Evolutionary conservation across 139 green algal species (phyloP), one percentile per base, ranked within the genome.

Genomic region (Edaphochlamys debaryana): DNA sequence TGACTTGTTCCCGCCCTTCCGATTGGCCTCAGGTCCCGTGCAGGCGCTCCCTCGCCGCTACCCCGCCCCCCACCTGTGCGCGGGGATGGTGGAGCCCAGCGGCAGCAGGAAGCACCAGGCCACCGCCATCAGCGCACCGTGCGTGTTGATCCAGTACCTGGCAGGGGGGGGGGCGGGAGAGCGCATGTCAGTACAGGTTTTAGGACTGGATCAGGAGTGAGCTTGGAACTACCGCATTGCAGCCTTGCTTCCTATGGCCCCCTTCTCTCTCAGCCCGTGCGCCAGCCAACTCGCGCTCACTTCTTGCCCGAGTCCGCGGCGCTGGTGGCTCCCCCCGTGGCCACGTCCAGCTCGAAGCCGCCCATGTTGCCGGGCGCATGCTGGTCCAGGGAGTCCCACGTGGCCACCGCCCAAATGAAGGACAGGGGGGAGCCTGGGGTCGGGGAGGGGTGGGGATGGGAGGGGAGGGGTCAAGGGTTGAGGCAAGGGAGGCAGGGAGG

Each of bases 51-150:
- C 66, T n/a, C 36, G 36, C 69, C 27, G 9, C 9, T 5, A 9
- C 41, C 25, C 67, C 2, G 37, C 25, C 4, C 3, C 73, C 20
- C 73, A 84, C 80, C 71, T 62, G 80, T 86, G 80, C 13, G 68
- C 62, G 9, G 80, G 68, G 32, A 86, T 29, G 11, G 81, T 22
- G 15, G 80, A 66, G 30, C 80, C 80, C 56, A 80, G 36, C 45
- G 80, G 80, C 58, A 86, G 69, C 41, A 86, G 69, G 68, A 86
- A 60, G 36, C 58, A 69, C 80, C 80, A 86, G 3, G 80, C 56
- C 40, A 86, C n/a, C 45, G 80, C 60, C 80, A 86, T 86, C 13
- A 86, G 70, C 70, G 80, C 69, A 20, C 80, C 80, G 71, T 86
- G 80, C 58, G 73, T 70, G 58, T 86, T 80, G 38, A 86, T 58